Evolutionary conservation across 2,329 filamentous ascomycete species (phyloP).

Genomic region (Lecanicillium sp.): DNA sequence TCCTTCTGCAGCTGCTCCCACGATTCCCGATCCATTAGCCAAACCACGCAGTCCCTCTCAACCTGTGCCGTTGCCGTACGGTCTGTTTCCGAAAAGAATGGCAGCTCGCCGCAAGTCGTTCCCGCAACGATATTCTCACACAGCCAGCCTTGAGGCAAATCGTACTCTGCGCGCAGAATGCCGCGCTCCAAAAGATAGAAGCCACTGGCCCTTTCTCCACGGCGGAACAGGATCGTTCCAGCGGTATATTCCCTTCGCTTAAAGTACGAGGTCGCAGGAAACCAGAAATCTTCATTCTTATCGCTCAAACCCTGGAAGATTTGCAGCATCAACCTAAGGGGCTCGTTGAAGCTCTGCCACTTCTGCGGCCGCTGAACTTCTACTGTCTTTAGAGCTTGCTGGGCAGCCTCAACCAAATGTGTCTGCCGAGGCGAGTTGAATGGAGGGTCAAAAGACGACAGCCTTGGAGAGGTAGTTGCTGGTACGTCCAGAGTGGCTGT

Average conservation of each 20-base stretch:
- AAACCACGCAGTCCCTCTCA: conserved; percentile 73
- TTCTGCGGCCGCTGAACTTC: conserved; percentile 52
- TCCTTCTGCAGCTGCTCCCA: conserved; percentile 68
- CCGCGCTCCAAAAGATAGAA: conserved; percentile 91
- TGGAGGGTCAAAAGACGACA: conserved; percentile 27
- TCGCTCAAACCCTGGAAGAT: conserved; percentile 85
- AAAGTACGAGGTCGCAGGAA: conserved; percentile 70
- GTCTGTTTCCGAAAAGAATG: conserved; percentile 87
- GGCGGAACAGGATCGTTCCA: conserved; percentile 67
- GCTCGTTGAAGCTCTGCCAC: conserved; percentile 85
- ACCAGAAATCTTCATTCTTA: conserved; percentile 94
- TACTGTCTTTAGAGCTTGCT: conserved; percentile 61
- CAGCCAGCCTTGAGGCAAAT: conserved; percentile 79
- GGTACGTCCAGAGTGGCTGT: conserved; percentile 42
- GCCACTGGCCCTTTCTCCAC: conserved; percentile 67
- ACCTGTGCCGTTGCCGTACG: conserved; percentile 81
- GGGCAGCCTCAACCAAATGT: conserved; percentile 71
- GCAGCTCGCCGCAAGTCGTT: conserved; percentile 89
- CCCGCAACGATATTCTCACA: conserved; percentile 90
- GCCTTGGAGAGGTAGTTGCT: conserved; percentile 16
- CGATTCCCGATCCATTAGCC: conserved; percentile 64
- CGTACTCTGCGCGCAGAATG: conserved; percentile 83
- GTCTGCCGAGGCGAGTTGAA: conserved; percentile 75
- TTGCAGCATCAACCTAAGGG: conserved; percentile 83
- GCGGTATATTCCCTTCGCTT: conserved; percentile 55